Base-by-base conservation (phyloP, 2,329 filamentous ascomycete species). In the Calonectria ilicicola region DNA sequence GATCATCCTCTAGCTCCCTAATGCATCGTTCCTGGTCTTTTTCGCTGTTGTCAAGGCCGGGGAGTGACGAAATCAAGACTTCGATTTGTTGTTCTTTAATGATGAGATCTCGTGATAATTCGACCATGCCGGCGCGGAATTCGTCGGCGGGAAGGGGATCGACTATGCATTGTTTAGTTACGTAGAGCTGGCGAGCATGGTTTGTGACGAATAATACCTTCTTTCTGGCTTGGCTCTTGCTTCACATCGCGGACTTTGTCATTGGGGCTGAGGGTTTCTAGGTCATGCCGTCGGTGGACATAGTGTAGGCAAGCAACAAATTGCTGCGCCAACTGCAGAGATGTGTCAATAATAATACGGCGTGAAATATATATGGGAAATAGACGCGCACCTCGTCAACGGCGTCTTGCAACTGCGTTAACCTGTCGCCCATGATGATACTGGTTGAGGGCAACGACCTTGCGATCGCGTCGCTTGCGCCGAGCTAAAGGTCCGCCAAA, bases 41-140 rank as follows among this genome's bases (percentile, higher is more conserved):
- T 82, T 96, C 93, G 79, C 93, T 96, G 74, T 92, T 94, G 53
- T 95, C 93, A 26, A 97, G 86, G 0, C 95, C 95, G 0, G 95
- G 95, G 2, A 97, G 87, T 26, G 89, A 90, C 19, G 92, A 93
- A 70, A 96, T 94, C 60, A 97, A 85, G 53, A 91, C 87, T 82
- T 97, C 94, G 74, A 97, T 95, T 85, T 96, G 93, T 84, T 96
- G 94, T 79, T 95, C 93, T 80, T 96, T 95, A 70, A 94, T 83
- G 70, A 96, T 92, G 29, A 97, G 87, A 81, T 96, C 94, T 74
- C 91, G 90, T 44, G 94, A 93, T 66, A 97, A 87, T 82, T 96
- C 94, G 72, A 91, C 87, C 81, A 95, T 89, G 58, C 92, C 91
- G 3, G 90, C 89, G 68, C 89, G 87, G 83, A 95, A 94, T 64